Evolutionary conservation across 805 yeast species (phyloP), one percentile per base, ranked within the genome.

Genomic region (Komagataella ulmi): DNA sequence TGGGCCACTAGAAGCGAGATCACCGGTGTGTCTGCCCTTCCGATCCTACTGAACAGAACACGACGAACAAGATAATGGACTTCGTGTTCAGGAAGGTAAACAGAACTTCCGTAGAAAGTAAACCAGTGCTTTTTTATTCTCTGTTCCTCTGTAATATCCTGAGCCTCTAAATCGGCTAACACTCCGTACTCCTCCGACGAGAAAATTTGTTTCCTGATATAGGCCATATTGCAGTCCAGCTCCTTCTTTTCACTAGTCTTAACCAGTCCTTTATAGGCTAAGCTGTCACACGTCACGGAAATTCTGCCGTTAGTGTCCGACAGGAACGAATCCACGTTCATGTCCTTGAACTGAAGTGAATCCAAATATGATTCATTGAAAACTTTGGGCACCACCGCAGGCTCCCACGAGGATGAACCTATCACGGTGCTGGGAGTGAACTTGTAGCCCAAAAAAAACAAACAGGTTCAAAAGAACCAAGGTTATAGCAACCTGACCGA

Each of bases 21-120:
- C 40, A 50, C 49, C 17, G 53, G 46, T 18, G 46, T 24, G 46
- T 51, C 50, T 18, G 48, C 19, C 6, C 53, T 36, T n/a, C 51
- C 52, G 1, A 45, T 43, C 40, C 40, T 48, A 7, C 67, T 60
- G 55, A 67, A 70, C 6, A 66, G 54, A 12, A 70, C 54, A 51
- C 74, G 57, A 10, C 73, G 65, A 21, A 69, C 66, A 64, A 68
- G 65, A 46, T 66, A 62, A 56, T 71, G 74, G 17, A 72, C 69
- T 6, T 73, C 74, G 54, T 71, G 69, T 46, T 68, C 66, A 54
- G 67, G 68, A 18, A 73, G 57, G 71, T 72, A 73, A 1, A 71
- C 74, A 7, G 53, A 48, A 17, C 46, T 24, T 12, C 48, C 53
- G 46, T 48, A 45, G 19, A 51, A 49, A 3, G 49, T 51, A 12